Conservation (phyloP, 2,329 filamentous ascomycete genomes). For the Venturia carpophila region DNA sequence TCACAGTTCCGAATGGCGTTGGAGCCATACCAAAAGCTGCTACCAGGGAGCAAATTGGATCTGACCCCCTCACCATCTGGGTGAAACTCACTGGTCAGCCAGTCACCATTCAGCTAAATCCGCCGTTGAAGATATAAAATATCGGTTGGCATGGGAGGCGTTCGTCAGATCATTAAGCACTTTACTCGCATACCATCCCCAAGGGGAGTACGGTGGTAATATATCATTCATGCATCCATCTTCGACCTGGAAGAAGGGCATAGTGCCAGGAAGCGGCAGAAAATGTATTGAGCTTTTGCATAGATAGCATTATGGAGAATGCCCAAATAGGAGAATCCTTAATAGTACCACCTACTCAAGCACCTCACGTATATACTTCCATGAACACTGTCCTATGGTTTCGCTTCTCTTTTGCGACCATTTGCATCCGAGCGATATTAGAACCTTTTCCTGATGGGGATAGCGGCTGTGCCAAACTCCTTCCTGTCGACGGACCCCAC, state of each 20-base stretch:
- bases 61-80: slow-evolving; percentile 24
- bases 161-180: neutral
- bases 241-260: neutral
- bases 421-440: neutral
- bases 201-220: slow-evolving; percentile 4
- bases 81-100: slow-evolving; percentile 17
- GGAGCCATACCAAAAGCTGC: slow-evolving; percentile 36
- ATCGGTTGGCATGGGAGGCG: slow-evolving; percentile 3
- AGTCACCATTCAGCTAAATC: slow-evolving; percentile 11
- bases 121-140: slow-evolving; percentile 11
- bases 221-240: neutral
- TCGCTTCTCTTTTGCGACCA: neutral
- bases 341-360: neutral
- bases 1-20: slow-evolving; percentile 45
- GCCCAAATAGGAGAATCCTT: neutral
- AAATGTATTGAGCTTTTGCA: neutral
- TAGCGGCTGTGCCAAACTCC: neutral
- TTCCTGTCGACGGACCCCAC: neutral
- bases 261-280: neutral
- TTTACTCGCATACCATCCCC: slow-evolving; percentile 3
- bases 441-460: neutral
- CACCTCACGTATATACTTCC: neutral
- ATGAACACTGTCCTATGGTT: neutral
- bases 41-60: slow-evolving; percentile 47
- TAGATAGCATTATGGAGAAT: slow-evolving; percentile 3